Evolutionary conservation across 805 yeast genomes (phyloP), one percentile per base, ranked within the genome.

Genomic region (Ogataea salicorniae): DNA sequence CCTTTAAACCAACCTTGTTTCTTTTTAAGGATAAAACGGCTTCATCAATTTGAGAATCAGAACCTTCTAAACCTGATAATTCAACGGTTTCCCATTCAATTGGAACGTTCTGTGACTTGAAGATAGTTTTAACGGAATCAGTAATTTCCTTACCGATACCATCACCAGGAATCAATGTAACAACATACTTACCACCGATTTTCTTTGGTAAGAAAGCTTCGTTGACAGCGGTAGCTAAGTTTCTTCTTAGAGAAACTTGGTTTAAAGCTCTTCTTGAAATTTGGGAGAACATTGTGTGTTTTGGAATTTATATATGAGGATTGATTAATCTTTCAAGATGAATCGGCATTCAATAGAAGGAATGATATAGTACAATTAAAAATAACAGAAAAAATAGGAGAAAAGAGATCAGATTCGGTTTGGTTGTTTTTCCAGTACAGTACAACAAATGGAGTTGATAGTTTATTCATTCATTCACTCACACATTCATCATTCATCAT

Each of bases 81-180:
- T 86, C 86, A 53, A 86, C 81, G 45, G 79, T 78, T 70, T 94
- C 98, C 86, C 94, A 94, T 60, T 90, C 96, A 57, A 92, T 83
- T 58, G 99, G 99, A 39, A 94, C 85, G 57, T 80, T 81, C 71
- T 87, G 90, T 53, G 88, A 80, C 66, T 83, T 79, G 77, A 92
- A 92, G 67, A 92, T 87, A 58, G 88, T 80, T 69, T 86, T 83
- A 51, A 92, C 99, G 23, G 97, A 86, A 69, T 87, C 92, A 50
- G 98, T 85, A 67, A 91, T 87, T 75, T 91, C 97, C 65, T 84
- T 84, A 70, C 99, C 99, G 58, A 91, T 86, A 80, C 98, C 98
- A 67, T 92, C 99, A 72, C 99, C 97, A 50, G 98, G 98, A 60
- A 92, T 84, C 68, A 92, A 77, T 43, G 99, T 92, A 49, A 94